Evolutionary conservation across 768 basidiomycete species (phyloP).

Genomic region (Russula brevipes): DNA sequence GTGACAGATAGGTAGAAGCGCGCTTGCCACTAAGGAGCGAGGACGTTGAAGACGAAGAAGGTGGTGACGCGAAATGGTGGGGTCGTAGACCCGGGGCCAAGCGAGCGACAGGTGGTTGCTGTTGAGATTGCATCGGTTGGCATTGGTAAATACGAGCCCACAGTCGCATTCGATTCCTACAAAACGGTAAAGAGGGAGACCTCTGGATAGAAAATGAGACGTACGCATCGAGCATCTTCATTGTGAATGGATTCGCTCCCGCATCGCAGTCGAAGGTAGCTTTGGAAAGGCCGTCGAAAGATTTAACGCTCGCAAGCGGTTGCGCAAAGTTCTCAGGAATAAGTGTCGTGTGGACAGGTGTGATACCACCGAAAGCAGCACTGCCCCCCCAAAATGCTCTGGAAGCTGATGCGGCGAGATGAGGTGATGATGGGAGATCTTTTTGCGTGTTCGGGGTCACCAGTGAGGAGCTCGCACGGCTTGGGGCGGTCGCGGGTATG

Average conservation of each 20-base stretch:
- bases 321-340: conserved; percentile 51
- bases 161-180: conserved; percentile 77
- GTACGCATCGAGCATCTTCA: conserved; percentile 80
- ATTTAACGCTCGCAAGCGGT: conserved; percentile 16
- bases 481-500: conserved; percentile 28
- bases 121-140: conserved; percentile 39
- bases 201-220: conserved; percentile 29
- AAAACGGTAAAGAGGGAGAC: conserved; percentile 12
- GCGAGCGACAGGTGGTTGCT: conserved; percentile 24
- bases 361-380: conserved; percentile 58
- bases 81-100: conserved; percentile 34
- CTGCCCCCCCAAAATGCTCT: conserved; percentile 77
- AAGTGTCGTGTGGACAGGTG: conserved; percentile 79
- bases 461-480: conserved; percentile 31
- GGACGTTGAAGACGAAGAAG: conserved; percentile 27
- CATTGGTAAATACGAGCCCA: conserved; percentile 88
- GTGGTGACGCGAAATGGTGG: conserved; percentile 33
- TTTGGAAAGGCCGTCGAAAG: conserved; percentile 27
- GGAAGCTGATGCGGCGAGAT: conserved; percentile 36
- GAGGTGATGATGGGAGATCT: conserved; percentile 63
- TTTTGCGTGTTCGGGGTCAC: conserved; percentile 72
- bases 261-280: conserved; percentile 67
- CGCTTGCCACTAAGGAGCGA: conserved; percentile 45
- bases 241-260: conserved; percentile 75
- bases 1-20: conserved; percentile 35